Evolutionary conservation across 2,329 filamentous ascomycete species (phyloP).

Genomic region (Penicillium sp.): DNA sequence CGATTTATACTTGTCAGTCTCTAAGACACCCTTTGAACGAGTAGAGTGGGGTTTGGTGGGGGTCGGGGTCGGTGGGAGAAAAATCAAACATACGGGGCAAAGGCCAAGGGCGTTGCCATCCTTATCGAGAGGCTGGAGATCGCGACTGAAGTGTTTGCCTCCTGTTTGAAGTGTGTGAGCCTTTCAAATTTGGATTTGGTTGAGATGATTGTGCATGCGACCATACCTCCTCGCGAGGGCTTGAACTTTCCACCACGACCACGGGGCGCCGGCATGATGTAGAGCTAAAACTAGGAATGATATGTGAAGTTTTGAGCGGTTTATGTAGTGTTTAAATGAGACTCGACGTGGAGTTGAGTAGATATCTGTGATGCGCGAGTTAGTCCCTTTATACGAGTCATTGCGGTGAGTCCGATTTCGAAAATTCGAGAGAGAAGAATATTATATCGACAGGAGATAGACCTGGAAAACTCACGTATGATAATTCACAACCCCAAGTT

Average conservation of each 20-base stretch:
- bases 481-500: background rate
- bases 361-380: background rate
- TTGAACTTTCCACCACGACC: slow-evolving; percentile 95
- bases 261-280: slow-evolving; percentile 48
- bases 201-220: slow-evolving; percentile 26
- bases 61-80: background rate
- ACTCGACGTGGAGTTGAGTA: background rate
- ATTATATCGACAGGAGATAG: background rate
- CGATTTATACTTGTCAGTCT: background rate
- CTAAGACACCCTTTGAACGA: background rate
- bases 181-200: background rate
- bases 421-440: background rate
- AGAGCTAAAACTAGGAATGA: background rate
- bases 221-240: slow-evolving; percentile 80
- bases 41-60: background rate
- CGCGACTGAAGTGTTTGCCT: slow-evolving; percentile 91
- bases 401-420: background rate
- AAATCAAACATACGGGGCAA: slow-evolving; percentile 65
- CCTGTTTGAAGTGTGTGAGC: slow-evolving; percentile 52
- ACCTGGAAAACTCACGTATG: background rate
- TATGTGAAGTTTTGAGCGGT: background rate
- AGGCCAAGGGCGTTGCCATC: slow-evolving; percentile 88
- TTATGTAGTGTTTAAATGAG: background rate
- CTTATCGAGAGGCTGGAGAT: slow-evolving; percentile 82
- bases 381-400: background rate